A percentile compares a stretch with the other conserved stretches of the same genome.
phyloP scores from a whole-genome alignment of 345 rosid genomes.

The Euclidium syriacum region DNA sequence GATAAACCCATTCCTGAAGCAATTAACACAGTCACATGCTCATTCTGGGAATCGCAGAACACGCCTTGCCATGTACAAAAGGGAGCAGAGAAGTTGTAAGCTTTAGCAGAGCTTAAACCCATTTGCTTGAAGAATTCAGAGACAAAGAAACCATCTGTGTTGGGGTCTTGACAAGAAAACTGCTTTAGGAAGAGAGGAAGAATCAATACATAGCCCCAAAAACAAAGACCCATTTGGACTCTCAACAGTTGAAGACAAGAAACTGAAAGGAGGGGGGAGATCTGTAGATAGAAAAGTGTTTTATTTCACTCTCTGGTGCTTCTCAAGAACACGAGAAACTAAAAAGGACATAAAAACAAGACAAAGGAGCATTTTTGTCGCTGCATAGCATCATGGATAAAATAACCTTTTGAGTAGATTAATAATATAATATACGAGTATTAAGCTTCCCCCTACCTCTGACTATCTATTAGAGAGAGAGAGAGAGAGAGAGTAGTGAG shows the following conservation, averaged over 20 bases:
- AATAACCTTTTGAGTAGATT: not conserved
- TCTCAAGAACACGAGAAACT: constrained; percentile 35
- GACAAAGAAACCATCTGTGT: constrained; percentile 76
- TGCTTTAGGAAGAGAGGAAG: constrained; percentile 54
- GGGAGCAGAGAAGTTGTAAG: constrained; percentile 45
- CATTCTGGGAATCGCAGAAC: constrained; percentile 50
- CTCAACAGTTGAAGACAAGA: constrained; percentile 18
- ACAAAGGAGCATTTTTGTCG: constrained; percentile 38
- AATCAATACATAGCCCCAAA: constrained; percentile 46
- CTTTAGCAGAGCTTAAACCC: constrained; percentile 40
- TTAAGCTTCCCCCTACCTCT: constrained; percentile 2
- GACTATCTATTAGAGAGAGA: constrained; percentile 7
- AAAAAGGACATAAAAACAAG: constrained; percentile 32
- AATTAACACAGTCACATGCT: constrained; percentile 41
- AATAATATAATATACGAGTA: constrained; percentile 5
- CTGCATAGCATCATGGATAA: constrained; percentile 20
- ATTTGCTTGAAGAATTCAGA: constrained; percentile 64
- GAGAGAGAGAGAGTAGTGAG: constrained; percentile 13
- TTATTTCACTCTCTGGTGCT: constrained; percentile 24
- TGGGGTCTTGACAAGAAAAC: constrained; percentile 56
- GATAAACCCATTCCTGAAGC: constrained; percentile 64
- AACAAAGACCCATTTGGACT: constrained; percentile 72
- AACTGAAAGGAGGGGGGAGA: constrained; percentile 8
- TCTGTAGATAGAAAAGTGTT: constrained; percentile 24
- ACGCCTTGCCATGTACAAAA: constrained; percentile 78